These are phyloP conservation scores for Fraxinus angustifolia DNA, from an alignment of 305 asterid species.

Conservation along the genomic window DNA sequence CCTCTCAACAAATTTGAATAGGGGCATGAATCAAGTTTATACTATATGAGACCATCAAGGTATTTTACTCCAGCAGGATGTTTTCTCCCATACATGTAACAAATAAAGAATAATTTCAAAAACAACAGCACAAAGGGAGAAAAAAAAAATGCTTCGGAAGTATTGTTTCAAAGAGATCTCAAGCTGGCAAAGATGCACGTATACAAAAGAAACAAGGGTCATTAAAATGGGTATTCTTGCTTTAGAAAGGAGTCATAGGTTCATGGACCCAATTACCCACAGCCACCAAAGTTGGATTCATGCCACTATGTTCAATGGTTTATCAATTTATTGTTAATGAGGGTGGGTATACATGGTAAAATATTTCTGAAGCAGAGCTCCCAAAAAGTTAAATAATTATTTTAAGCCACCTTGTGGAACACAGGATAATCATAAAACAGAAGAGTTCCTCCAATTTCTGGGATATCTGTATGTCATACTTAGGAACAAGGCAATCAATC, in stretches of 20 bases:
- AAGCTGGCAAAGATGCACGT: neutral
- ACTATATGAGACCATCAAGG: neutral
- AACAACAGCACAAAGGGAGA: neutral
- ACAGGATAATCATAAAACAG: neutral
- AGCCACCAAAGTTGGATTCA: neutral
- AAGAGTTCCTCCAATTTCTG: neutral
- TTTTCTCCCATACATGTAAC: neutral
- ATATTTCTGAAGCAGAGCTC: neutral
- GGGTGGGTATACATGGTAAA: neutral
- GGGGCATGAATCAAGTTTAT: neutral
- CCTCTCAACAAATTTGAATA: neutral
- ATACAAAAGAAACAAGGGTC: neutral
- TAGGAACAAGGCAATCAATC: neutral
- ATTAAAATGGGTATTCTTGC: neutral
- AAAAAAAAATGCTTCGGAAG: neutral
- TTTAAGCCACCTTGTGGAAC: neutral
- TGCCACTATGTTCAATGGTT: neutral
- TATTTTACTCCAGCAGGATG: neutral
- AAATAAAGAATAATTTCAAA: neutral
- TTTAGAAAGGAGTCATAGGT: neutral
- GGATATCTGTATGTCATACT: neutral
- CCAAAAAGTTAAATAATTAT: neutral
- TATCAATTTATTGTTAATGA: neutral
- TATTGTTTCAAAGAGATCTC: neutral
- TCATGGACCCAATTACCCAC: neutral